Conservation (phyloP, 495 filamentous ascomycete genomes). For the Penicillium coprophilum region DNA sequence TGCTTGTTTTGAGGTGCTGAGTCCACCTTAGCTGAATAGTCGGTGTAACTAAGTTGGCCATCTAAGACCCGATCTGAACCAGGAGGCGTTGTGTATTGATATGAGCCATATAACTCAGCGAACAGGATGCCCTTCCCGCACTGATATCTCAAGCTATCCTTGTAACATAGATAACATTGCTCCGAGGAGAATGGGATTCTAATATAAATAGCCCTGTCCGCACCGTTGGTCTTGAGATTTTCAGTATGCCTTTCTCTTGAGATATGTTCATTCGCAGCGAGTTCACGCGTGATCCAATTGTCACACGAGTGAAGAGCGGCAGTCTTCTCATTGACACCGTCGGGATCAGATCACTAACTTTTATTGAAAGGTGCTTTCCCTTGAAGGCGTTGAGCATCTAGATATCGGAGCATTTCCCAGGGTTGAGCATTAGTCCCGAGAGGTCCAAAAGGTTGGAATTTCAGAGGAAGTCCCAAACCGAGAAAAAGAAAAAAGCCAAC, state of each 20-base stretch:
- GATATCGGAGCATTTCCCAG: background rate
- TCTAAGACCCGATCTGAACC: background rate
- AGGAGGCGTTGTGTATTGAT: background rate
- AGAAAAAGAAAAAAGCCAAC: no score
- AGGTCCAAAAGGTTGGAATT: no score
- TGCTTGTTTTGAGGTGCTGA: background rate
- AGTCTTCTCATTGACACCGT: no score
- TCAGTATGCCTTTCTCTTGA: background rate
- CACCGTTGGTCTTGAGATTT: background rate
- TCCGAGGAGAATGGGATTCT: background rate
- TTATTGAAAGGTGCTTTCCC: background rate
- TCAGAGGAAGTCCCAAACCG: no score
- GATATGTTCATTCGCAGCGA: background rate
- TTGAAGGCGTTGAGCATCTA: background rate
- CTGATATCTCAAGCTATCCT: background rate
- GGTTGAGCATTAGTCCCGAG: no score
- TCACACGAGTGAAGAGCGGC: background rate
- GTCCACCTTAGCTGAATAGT: background rate
- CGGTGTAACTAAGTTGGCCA: background rate
- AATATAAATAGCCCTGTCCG: background rate
- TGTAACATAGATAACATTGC: background rate
- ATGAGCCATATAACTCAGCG: constrained; percentile 12
- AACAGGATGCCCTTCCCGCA: background rate
- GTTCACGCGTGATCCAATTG: background rate
- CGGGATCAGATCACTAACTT: background rate